These are phyloP conservation scores for Abrus pulchellus DNA, from an alignment of 306 rosid genomes.

Conservation along the genomic window DNA sequence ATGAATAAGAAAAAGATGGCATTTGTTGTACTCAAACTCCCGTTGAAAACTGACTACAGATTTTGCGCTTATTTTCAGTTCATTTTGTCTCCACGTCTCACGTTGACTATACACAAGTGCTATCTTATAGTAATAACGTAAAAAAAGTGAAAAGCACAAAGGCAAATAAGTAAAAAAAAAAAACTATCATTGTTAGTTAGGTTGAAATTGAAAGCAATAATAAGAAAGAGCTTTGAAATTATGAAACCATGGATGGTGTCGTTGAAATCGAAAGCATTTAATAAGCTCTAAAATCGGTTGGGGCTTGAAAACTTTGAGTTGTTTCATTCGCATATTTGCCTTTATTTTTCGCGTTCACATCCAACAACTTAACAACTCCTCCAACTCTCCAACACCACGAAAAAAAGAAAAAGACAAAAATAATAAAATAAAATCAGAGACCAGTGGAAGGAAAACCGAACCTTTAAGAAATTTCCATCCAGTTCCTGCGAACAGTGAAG, in stretches of 20 bases:
- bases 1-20: not conserved
- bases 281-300: slow-evolving; percentile 55
- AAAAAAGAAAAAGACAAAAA: not conserved
- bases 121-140: not conserved
- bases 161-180: not conserved
- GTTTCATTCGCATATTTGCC: slow-evolving; percentile 41
- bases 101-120: not conserved
- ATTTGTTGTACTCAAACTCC: not conserved
- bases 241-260: not conserved
- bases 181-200: not conserved
- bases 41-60: slow-evolving; percentile 28
- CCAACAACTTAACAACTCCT: slow-evolving; percentile 54
- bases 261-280: slow-evolving; percentile 45
- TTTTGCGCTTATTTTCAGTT: slow-evolving; percentile 9
- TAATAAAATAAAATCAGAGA: not conserved
- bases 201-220: slow-evolving; percentile 29
- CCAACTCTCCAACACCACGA: slow-evolving; percentile 16
- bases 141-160: not conserved
- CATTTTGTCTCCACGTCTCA: not conserved
- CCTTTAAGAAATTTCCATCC: slow-evolving; percentile 12
- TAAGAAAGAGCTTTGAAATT: not conserved
- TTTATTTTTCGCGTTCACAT: slow-evolving; percentile 47
- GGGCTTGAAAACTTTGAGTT: slow-evolving; percentile 34
- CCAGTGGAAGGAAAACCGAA: too few relatives aligned
- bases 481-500: slow-evolving; percentile 32